Evolutionary conservation across 441 rosid species (phyloP), one percentile per base, ranked within the genome.

Genomic region (Mallotus japonicus): DNA sequence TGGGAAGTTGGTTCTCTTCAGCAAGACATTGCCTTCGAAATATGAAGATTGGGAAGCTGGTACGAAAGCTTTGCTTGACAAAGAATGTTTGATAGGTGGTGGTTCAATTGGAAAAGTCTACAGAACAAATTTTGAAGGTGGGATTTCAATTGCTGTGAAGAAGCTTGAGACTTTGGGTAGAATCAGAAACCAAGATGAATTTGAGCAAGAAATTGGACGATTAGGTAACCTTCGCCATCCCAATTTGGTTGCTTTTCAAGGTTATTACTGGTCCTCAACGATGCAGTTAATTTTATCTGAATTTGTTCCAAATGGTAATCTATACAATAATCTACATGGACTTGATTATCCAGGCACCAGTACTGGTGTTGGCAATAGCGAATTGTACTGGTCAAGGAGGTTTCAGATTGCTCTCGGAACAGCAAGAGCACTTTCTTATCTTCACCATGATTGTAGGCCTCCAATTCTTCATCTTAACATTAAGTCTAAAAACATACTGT

Each of bases 21-120:
- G 97, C 90, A 92, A 92, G 87, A 92, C 80, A 66, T 75, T 95
- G 67, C 99, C 99, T 1, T 85, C 99, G 6, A 92, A 82, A 78
- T 92, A 95, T 68, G 97, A 95, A 89, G 99, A 95, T 66, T 92
- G 99, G 99, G 95, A 89, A 77, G 84, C 91, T 0, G 99, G 97
- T 19, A 89, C 97, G 56, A 92, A 89, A 82, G 92, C 97, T 64
- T 82, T 95, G 84, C 91, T 95, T 11, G 91, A 92, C 85, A 95
- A 95, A 86, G 97, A 95, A 49, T 81, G 85, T 54, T 79, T 92
- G 68, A 88, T 95, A 3, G 99, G 99, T 8, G 81, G 88, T 28
- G 97, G 99, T 19, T 89, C 94, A 1, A 87, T 95, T 0, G 99
- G 99, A 76, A 77, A 89, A 8, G 97, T 95, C 59, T 95, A 92